phyloP scores from a whole-genome alignment of 257 asterid genomes.

The Echium plantagineum region DNA sequence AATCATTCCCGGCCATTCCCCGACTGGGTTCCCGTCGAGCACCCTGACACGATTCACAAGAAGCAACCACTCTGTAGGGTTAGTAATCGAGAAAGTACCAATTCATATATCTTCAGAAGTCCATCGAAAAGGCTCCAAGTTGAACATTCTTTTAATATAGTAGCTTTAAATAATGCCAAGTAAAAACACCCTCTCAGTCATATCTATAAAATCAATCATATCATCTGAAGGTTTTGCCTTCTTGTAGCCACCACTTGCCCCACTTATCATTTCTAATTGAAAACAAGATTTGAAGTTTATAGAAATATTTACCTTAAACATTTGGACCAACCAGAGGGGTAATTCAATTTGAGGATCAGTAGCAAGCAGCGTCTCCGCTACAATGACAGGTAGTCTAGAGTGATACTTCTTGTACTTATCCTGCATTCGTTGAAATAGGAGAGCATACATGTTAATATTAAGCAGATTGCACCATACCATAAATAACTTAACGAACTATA shows the following conservation, averaged over 20 bases:
- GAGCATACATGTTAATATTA: no score
- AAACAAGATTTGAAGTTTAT: neutral
- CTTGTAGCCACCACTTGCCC: no score
- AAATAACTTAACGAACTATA: neutral
- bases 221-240: no score
- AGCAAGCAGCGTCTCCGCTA: conserved; percentile 90
- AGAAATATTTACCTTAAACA: conserved; percentile 54
- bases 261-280: neutral
- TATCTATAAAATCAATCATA: no score
- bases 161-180: no score
- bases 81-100: neutral
- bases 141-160: no score
- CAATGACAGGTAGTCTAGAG: conserved; percentile 72
- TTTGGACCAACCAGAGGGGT: conserved; percentile 88
- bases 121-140: neutral
- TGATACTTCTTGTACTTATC: conserved; percentile 63
- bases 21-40: conserved; percentile 43
- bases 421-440: conserved; percentile 34
- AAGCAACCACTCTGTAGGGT: neutral
- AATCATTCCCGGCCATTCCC: conserved; percentile 80
- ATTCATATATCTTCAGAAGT: neutral
- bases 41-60: conserved; percentile 47
- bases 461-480: neutral
- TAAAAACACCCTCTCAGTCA: no score
- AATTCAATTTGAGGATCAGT: conserved; percentile 82